A percentile compares a stretch with the other conserved stretches of the same genome.
phyloP scores from a whole-genome alignment of 768 basidiomycete species.

The Suillus hirtellus region DNA sequence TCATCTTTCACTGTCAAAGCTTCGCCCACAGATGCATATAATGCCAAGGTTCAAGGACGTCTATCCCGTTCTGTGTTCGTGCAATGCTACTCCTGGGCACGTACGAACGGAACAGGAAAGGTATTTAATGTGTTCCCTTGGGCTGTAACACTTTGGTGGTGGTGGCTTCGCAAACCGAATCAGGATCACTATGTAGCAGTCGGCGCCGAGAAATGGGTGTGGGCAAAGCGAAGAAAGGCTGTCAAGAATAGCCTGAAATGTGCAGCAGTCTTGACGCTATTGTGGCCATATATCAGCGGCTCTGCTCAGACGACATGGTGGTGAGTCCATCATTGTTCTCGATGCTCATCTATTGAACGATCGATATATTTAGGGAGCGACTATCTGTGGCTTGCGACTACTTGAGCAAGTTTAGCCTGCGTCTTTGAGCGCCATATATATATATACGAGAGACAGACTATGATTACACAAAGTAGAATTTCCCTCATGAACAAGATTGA shows the following conservation, averaged over 20 bases:
- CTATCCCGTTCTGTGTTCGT: constrained; percentile 24
- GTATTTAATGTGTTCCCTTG: constrained; percentile 43
- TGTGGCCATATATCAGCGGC: constrained; percentile 14
- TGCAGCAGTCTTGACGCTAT: constrained; percentile 8
- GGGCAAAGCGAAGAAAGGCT: constrained; percentile 11
- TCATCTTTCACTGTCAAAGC: constrained; percentile 25
- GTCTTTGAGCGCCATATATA: not conserved
- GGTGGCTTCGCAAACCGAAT: constrained; percentile 34
- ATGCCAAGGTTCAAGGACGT: constrained; percentile 22
- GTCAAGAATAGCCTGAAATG: constrained; percentile 10
- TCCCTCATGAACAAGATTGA: not conserved
- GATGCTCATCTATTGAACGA: not conserved
- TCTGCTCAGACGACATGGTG: not conserved
- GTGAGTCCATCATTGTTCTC: not conserved
- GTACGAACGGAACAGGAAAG: constrained; percentile 37
- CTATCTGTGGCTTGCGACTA: not conserved
- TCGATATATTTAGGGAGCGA: not conserved
- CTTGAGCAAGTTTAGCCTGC: not conserved
- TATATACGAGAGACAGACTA: not conserved
- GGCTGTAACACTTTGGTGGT: constrained; percentile 33
- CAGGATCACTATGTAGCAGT: constrained; percentile 38
- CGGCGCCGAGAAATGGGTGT: constrained; percentile 40
- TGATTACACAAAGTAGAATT: not conserved
- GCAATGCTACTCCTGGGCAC: constrained; percentile 44
- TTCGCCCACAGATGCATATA: constrained; percentile 29